These are phyloP conservation scores for Ambispora gerdemannii DNA, from an alignment of 192 early-diverging fungal genomes.

Conservation along the genomic window DNA sequence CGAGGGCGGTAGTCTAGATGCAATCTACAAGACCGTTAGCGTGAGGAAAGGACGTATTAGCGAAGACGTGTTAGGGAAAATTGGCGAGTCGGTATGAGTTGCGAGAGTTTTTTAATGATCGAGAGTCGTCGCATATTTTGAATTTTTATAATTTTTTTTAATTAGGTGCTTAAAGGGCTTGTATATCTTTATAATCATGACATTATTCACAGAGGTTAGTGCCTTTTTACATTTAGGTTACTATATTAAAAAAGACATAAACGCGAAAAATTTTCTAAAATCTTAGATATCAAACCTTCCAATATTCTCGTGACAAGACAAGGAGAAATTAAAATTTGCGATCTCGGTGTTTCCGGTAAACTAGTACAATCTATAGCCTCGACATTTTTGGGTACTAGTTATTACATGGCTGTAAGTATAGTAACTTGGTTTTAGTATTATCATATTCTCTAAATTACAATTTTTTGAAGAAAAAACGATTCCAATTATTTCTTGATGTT, in stretches of 20 bases:
- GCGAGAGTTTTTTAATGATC: not conserved
- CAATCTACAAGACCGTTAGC: conserved; percentile 76
- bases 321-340: conserved; percentile 94
- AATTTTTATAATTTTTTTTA: conserved; percentile 4
- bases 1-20: conserved; percentile 88
- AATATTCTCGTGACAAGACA: conserved; percentile 89
- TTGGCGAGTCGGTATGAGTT: conserved; percentile 69
- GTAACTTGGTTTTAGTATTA: conserved; percentile 3
- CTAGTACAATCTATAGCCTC: conserved; percentile 83
- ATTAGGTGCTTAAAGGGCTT: conserved; percentile 75
- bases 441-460: too few species aligned
- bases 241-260: not conserved
- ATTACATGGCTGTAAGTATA: conserved; percentile 86
- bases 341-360: conserved; percentile 95
- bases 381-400: conserved; percentile 96
- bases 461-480: too few species aligned
- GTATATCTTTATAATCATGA: conserved; percentile 84
- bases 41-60: conserved; percentile 74
- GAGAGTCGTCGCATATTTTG: not conserved
- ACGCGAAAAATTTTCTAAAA: conserved; percentile 21
- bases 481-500: too few species aligned
- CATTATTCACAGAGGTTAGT: conserved; percentile 87
- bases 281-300: conserved; percentile 92
- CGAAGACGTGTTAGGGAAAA: conserved; percentile 84
- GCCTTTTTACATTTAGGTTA: not conserved